phyloP scores from a whole-genome alignment of 1,139 yeast species.

The Hyphopichia burtonii region DNA sequence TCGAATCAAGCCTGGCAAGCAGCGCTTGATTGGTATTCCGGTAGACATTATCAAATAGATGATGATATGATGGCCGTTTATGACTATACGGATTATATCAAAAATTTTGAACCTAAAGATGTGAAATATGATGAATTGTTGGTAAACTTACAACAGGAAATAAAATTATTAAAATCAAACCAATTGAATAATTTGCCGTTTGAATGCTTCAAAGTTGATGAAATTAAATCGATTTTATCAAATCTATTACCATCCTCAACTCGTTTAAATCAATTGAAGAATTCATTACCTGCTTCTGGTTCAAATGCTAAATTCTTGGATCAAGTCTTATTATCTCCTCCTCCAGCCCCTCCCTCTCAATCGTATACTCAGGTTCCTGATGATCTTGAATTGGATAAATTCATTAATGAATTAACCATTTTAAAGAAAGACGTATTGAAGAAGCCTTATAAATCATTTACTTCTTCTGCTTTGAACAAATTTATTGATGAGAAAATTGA shows the following conservation, averaged over 20 bases:
- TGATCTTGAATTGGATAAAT: conserved; percentile 23
- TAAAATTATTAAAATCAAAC: not conserved
- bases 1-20: conserved; percentile 4
- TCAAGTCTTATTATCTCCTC: not conserved
- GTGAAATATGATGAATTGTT: not conserved
- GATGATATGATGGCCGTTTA: not conserved
- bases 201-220: not conserved
- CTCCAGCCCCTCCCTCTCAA: not conserved
- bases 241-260: conserved; percentile 1
- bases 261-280: conserved; percentile 1
- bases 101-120: not conserved
- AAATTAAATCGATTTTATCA: not conserved
- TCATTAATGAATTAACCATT: conserved; percentile 18
- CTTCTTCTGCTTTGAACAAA: conserved; percentile 7
- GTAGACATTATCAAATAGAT: not conserved
- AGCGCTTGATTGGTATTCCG: not conserved
- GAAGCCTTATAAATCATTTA: conserved; percentile 11
- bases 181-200: not conserved
- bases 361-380: conserved; percentile 21
- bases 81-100: not conserved
- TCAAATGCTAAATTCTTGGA: conserved; percentile 1
- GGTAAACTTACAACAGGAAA: not conserved
- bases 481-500: conserved; percentile 16
- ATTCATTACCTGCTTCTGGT: not conserved
- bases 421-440: conserved; percentile 18